These are phyloP conservation scores for Erythrophleum fordii DNA, from an alignment of 306 rosid species.

Conservation along the genomic window DNA sequence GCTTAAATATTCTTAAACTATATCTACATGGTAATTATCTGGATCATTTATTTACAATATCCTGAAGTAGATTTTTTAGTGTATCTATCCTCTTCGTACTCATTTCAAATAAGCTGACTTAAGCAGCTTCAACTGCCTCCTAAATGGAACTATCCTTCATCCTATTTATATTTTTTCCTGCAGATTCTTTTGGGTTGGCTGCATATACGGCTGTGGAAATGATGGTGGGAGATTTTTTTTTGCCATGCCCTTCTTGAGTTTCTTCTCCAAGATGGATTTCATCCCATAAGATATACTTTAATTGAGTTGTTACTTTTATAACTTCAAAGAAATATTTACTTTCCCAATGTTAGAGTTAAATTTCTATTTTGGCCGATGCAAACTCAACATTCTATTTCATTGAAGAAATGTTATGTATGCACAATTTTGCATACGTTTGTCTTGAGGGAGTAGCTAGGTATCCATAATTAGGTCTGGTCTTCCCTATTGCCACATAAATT, in stretches of 20 bases:
- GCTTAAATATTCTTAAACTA: too few relatives aligned
- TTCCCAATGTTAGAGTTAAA: not conserved
- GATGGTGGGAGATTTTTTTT: slow-evolving; percentile 88
- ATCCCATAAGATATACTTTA: slow-evolving; percentile 73
- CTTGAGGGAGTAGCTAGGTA: slow-evolving; percentile 12
- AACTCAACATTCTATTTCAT: slow-evolving; percentile 22
- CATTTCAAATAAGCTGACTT: slow-evolving; percentile 20
- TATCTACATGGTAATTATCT: too few relatives aligned
- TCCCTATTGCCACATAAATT: not conserved
- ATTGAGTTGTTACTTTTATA: slow-evolving; percentile 26
- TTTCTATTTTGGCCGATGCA: not conserved
- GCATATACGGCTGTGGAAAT: slow-evolving; percentile 86
- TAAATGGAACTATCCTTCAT: slow-evolving; percentile 28
- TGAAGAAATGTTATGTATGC: not conserved
- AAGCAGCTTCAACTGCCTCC: slow-evolving; percentile 31
- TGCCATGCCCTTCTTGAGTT: slow-evolving; percentile 95
- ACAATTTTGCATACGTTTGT: not conserved
- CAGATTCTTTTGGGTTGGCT: slow-evolving; percentile 75
- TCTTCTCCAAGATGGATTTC: slow-evolving; percentile 81
- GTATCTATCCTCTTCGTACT: slow-evolving; percentile 11
- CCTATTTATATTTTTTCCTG: slow-evolving; percentile 35
- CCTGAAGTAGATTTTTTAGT: slow-evolving; percentile 11
- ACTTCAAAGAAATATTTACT: slow-evolving; percentile 20
- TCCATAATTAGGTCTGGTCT: not conserved
- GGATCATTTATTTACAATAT: not conserved